Conservation (phyloP, 2,329 filamentous ascomycete genomes). For the Lasiodiplodia hormozganensis region DNA sequence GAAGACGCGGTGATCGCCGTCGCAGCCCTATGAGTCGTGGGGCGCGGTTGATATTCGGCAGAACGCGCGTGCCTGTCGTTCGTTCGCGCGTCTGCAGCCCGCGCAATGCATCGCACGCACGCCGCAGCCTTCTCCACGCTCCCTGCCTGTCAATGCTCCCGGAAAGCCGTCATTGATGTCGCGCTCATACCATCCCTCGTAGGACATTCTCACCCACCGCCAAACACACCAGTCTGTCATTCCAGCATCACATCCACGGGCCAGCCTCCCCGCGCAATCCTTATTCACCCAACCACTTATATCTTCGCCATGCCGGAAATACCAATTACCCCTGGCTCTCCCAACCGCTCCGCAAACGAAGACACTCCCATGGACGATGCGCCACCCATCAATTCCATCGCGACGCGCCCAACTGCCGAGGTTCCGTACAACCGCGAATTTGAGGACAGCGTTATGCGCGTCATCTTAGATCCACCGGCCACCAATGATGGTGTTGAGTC, state of each 20-base stretch:
- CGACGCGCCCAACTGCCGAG: slow-evolving; percentile 44
- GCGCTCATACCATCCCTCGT: neutral
- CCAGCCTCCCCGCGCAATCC: neutral
- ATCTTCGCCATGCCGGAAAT: slow-evolving; percentile 31
- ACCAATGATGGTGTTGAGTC: slow-evolving; percentile 36
- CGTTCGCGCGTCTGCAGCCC: neutral
- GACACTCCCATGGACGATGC: slow-evolving; percentile 35
- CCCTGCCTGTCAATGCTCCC: neutral
- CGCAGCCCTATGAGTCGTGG: neutral
- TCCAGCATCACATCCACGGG: neutral
- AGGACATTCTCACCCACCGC: neutral
- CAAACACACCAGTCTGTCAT: neutral
- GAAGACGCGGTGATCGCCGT: slow-evolving; percentile 26
- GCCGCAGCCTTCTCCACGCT: neutral
- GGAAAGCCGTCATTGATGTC: neutral
- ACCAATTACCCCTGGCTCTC: slow-evolving; percentile 36
- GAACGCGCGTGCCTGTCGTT: slow-evolving; percentile 6
- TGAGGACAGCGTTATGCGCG: slow-evolving; percentile 52
- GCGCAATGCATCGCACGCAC: slow-evolving; percentile 2
- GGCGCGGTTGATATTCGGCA: neutral
- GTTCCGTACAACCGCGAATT: slow-evolving; percentile 53
- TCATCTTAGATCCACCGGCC: slow-evolving; percentile 45
- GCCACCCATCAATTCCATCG: slow-evolving; percentile 36
- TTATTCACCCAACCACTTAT: neutral
- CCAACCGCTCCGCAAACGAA: slow-evolving; percentile 43